Base-by-base conservation (phyloP, 176 grass and related monocot genomes). In the Miscanthus lutarioriparius region DNA sequence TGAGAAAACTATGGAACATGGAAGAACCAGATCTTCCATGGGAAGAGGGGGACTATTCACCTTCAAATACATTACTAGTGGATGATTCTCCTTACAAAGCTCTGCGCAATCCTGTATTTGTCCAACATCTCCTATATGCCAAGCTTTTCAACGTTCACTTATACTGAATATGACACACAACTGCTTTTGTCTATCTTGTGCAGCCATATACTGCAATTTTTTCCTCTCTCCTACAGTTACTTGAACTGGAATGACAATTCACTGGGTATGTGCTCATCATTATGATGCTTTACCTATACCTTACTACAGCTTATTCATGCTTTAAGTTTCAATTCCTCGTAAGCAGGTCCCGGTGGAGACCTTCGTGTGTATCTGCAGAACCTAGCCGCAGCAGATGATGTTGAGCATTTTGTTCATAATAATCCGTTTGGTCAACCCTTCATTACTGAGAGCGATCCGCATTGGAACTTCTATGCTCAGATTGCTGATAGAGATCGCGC, bases 61-160 rank as follows among this genome's bases (percentile, higher is more conserved):
- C 91, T 63, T 91, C 80, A 23, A 96, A 96, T 87, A 96, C 94
- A 40, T 73, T 96, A 82, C 91, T 96, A 81, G 83, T 96, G 73
- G 94, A 96, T 41, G 94, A 96, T 87, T 96, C 94, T 81, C 94
- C 94, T 80, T 93, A 96, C 86, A 96, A 96, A 89, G 91, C 94
- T 80, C 85, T 96, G n/a, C 85, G 86, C 51, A 96, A 96, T 87
- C 94, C 91, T 49, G 94, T 96, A 96, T 76, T 32, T 70, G 3
- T 82, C 70, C 45, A 72, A 10, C 33, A 44, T 49, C 66, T 90
- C 85, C 58, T 71, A 63, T 58, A 47, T 44, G 49, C 4, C 40
- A 67, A 10, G 16, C 16, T 56, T 61, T 53, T 65, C 35, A 47
- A 53, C 13, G 25, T 73, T 66, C 3, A 26, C 32, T 80, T 76